phyloP scores from a whole-genome alignment of 176 grass and related monocot species.

The Miscanthus lutarioriparius region DNA sequence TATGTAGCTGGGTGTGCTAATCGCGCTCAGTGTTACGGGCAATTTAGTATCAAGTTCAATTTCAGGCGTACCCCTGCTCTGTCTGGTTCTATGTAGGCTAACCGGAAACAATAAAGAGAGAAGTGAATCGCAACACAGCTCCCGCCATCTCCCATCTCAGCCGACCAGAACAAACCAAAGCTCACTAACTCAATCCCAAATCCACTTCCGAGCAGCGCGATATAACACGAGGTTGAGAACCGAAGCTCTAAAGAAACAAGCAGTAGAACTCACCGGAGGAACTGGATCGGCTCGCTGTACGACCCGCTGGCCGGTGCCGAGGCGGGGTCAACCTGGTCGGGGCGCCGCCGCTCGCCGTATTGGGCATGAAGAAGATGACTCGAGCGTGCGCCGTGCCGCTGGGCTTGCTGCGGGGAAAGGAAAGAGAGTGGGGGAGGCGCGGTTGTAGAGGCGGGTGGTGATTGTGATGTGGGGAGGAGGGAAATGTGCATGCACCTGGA shows the following conservation, averaged over 20 bases:
- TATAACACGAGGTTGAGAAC: neutral
- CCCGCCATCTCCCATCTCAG: neutral
- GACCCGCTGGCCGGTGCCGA: neutral
- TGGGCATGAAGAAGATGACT: neutral
- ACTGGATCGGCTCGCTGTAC: conserved; percentile 4
- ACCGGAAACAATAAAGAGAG: neutral
- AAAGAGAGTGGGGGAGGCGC: conserved; percentile 3
- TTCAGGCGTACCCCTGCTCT: neutral
- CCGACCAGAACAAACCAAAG: neutral
- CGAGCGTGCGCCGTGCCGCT: neutral
- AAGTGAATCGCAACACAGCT: neutral
- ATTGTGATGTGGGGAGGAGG: neutral
- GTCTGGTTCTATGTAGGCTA: neutral
- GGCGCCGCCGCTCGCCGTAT: conserved; percentile 11
- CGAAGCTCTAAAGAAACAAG: neutral
- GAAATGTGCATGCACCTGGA: conserved; percentile 67
- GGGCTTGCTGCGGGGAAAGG: neutral
- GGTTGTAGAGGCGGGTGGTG: conserved; percentile 6
- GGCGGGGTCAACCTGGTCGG: conserved; percentile 3
- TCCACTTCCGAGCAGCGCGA: neutral
- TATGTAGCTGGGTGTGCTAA: neutral
- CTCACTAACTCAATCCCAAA: neutral
- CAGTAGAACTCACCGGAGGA: conserved; percentile 23
- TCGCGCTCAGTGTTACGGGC: neutral
- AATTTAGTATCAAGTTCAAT: neutral